These are phyloP conservation scores for Candida odintsovae DNA, from an alignment of 805 yeast species.

Conservation along the genomic window DNA sequence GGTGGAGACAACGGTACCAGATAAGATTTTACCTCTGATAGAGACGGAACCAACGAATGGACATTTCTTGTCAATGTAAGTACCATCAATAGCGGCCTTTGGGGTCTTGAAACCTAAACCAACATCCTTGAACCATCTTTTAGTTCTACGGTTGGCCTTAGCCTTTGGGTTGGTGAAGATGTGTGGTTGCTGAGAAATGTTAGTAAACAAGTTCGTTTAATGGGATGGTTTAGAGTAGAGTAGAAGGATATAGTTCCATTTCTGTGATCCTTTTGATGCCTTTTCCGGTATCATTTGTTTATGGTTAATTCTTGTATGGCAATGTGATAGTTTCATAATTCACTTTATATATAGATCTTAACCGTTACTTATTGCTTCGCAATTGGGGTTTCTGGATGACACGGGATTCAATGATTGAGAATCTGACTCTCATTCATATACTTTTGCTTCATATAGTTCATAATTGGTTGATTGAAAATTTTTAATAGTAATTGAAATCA, in stretches of 20 bases:
- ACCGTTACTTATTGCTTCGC: neutral
- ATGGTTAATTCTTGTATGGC: too few species aligned
- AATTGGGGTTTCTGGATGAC: neutral
- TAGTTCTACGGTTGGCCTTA: conserved; percentile 96
- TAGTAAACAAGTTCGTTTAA: conserved; percentile 26
- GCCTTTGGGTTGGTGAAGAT: conserved; percentile 99
- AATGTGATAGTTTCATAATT: too few species aligned
- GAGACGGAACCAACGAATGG: conserved; percentile 97
- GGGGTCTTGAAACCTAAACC: conserved; percentile 99
- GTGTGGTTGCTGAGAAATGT: conserved; percentile 88
- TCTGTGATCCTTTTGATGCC: too few species aligned
- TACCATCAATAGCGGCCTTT: conserved; percentile 95
- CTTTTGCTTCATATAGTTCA: neutral
- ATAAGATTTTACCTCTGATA: conserved; percentile 98
- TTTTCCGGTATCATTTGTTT: too few species aligned
- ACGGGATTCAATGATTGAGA: neutral
- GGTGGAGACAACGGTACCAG: conserved; percentile 99
- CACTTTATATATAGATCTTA: neutral
- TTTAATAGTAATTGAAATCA: neutral
- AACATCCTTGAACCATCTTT: conserved; percentile 99
- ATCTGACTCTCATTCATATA: neutral
- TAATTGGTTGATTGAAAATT: neutral
- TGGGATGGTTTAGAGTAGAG: neutral
- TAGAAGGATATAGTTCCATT: neutral
- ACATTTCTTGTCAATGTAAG: conserved; percentile 99